Conservation (phyloP, 2,329 filamentous ascomycete genomes). For the Phialocephala subalpina region DNA sequence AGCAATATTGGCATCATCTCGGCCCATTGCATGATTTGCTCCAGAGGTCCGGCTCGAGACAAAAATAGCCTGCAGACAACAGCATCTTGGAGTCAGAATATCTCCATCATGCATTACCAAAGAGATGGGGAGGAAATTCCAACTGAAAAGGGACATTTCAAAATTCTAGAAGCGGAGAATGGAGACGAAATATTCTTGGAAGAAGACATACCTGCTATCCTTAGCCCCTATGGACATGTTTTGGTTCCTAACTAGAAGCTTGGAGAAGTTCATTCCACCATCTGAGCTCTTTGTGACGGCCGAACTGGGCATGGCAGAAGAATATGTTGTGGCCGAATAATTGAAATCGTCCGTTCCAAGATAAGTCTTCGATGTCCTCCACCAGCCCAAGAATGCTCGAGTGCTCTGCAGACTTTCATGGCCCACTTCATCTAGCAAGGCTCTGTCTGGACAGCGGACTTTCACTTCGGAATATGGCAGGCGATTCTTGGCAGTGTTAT, state of each 20-base stretch:
- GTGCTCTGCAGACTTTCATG: slow-evolving; percentile 2
- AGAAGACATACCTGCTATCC: not conserved
- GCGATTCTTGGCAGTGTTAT: slow-evolving; percentile 13
- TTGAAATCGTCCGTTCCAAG: slow-evolving; percentile 21
- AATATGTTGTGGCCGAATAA: slow-evolving; percentile 16
- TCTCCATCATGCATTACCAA: too few species aligned
- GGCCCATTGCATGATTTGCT: slow-evolving; percentile 11
- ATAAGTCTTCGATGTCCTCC: slow-evolving; percentile 21
- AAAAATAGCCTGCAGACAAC: not conserved
- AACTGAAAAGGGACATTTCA: too few species aligned
- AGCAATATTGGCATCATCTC: slow-evolving; percentile 14
- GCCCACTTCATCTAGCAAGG: slow-evolving; percentile 9
- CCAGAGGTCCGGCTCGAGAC: not conserved
- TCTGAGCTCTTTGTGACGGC: slow-evolving; percentile 5
- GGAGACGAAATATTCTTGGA: too few species aligned
- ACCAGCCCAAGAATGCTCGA: slow-evolving; percentile 31
- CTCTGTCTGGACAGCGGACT: slow-evolving; percentile 9
- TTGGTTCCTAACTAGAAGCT: not conserved
- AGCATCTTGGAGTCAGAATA: too few species aligned
- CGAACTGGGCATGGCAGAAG: not conserved
- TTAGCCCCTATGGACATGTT: slow-evolving; percentile 15
- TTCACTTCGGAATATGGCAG: slow-evolving; percentile 22
- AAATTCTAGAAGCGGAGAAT: too few species aligned
- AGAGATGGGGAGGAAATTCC: too few species aligned
- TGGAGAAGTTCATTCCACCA: slow-evolving; percentile 10